phyloP scores from a whole-genome alignment of 78 protist genomes.

The Diacronema lutheri region DNA sequence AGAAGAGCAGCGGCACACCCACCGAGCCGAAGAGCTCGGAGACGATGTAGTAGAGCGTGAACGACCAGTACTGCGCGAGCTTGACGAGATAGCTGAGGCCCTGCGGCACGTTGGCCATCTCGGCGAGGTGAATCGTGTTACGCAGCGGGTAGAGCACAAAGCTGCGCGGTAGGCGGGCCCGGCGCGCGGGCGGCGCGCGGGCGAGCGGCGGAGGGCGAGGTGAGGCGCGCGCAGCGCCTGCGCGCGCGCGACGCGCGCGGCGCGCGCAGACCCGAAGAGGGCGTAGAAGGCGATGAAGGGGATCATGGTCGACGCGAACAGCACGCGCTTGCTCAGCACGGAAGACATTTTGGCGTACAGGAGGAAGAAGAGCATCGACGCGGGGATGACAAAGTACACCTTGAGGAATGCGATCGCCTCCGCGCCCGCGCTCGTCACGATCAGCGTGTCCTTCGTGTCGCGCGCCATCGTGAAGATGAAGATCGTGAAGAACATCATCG shows the following conservation, averaged over 20 bases:
- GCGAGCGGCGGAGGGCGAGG: too few relatives aligned
- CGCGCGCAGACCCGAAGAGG: neutral
- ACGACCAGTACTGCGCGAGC: too few relatives aligned
- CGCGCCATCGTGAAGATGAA: neutral
- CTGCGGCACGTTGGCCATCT: too few relatives aligned
- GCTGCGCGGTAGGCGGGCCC: neutral
- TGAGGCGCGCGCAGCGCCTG: too few relatives aligned
- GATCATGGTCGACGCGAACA: neutral
- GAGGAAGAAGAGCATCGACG: neutral
- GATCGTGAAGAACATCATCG: neutral
- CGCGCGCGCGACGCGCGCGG: too few relatives aligned
- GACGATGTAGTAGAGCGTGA: too few relatives aligned
- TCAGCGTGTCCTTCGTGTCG: neutral
- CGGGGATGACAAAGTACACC: neutral
- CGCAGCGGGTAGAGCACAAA: too few relatives aligned
- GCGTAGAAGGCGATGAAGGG: constrained; percentile 6
- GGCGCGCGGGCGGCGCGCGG: too few relatives aligned
- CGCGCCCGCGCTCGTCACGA: neutral
- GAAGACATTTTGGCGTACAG: neutral
- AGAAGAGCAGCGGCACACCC: constrained; percentile 3
- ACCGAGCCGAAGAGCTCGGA: constrained; percentile 18
- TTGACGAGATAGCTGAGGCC: too few relatives aligned
- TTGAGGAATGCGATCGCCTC: neutral
- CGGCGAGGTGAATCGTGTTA: too few relatives aligned
- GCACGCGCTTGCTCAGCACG: neutral